Conservation (phyloP, 768 basidiomycete genomes). For the Mycena capillaripes region DNA sequence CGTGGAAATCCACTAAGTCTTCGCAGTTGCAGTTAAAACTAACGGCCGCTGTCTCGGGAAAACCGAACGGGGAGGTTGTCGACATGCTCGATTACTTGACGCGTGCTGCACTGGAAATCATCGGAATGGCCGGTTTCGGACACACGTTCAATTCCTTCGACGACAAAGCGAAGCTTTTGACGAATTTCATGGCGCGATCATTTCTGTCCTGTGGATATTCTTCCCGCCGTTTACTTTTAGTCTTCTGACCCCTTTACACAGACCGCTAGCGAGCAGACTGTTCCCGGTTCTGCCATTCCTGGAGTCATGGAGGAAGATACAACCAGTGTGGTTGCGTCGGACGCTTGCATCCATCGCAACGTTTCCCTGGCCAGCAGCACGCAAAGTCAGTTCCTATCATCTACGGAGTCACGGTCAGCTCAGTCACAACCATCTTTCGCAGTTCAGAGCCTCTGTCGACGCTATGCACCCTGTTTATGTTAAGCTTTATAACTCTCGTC, state of each 20-base stretch:
- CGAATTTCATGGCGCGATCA: conserved; percentile 34
- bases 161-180: conserved; percentile 26
- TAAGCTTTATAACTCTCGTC: conserved; percentile 33
- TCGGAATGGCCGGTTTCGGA: conserved; percentile 42
- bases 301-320: conserved; percentile 40
- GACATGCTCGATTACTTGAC: conserved; percentile 40
- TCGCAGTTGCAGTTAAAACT: conserved; percentile 16
- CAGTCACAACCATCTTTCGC: not conserved
- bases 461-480: conserved; percentile 41
- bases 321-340: conserved; percentile 42
- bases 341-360: conserved; percentile 31
- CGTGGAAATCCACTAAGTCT: not conserved
- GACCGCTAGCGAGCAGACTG: conserved; percentile 41
- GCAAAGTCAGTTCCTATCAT: conserved; percentile 31
- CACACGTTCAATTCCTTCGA: conserved; percentile 36
- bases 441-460: conserved; percentile 43
- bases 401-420: not conserved
- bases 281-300: conserved; percentile 44
- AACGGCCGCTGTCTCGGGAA: not conserved
- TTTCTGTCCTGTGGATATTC: conserved; percentile 21
- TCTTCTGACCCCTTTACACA: conserved; percentile 11
- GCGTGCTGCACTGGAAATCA: conserved; percentile 40
- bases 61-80: conserved; percentile 24
- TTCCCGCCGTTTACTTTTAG: not conserved
- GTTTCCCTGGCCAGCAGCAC: conserved; percentile 41